phyloP scores from a whole-genome alignment of 2,329 filamentous ascomycete species.

The Aspergillus pseudoterreus region DNA sequence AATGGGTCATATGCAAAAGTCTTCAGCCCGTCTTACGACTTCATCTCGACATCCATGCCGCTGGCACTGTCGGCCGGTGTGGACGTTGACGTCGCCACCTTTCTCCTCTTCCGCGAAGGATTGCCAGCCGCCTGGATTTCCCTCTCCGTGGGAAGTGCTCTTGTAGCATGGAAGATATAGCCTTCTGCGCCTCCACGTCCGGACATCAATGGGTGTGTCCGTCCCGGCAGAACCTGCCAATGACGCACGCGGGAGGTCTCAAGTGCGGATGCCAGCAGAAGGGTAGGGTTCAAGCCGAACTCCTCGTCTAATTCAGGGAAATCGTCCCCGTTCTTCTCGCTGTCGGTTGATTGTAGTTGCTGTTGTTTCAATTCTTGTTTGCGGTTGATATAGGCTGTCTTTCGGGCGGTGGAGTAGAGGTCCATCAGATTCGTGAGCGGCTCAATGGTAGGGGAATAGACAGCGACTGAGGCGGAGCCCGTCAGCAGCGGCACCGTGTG shows the following conservation, averaged over 20 bases:
- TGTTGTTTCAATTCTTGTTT: slow-evolving; percentile 25
- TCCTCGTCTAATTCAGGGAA: slow-evolving; percentile 50
- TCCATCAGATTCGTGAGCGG: slow-evolving; percentile 74
- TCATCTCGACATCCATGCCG: slow-evolving; percentile 29
- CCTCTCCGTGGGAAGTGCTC: slow-evolving; percentile 74
- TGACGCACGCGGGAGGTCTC: slow-evolving; percentile 74
- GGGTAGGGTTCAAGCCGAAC: slow-evolving; percentile 82
- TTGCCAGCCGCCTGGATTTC: slow-evolving; percentile 79
- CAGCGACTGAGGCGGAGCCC: slow-evolving; percentile 77
- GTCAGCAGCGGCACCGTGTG: slow-evolving; percentile 74
- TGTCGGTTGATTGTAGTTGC: slow-evolving; percentile 1
- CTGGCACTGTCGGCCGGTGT: slow-evolving; percentile 17
- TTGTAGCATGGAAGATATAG: slow-evolving; percentile 80
- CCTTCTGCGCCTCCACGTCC: slow-evolving; percentile 82
- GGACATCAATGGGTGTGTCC: slow-evolving; percentile 95
- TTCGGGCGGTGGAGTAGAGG: slow-evolving; percentile 74
- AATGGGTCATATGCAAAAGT: not conserved
- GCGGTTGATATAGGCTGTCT: slow-evolving; percentile 63
- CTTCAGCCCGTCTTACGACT: slow-evolving; percentile 14
- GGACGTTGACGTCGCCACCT: slow-evolving; percentile 35
- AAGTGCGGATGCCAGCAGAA: slow-evolving; percentile 73
- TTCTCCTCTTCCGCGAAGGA: slow-evolving; percentile 63
- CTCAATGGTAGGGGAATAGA: slow-evolving; percentile 80
- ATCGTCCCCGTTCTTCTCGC: slow-evolving; percentile 29
- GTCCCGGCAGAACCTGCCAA: slow-evolving; percentile 88